phyloP scores from a whole-genome alignment of 495 filamentous ascomycete genomes.

The Podospora appendiculata region DNA sequence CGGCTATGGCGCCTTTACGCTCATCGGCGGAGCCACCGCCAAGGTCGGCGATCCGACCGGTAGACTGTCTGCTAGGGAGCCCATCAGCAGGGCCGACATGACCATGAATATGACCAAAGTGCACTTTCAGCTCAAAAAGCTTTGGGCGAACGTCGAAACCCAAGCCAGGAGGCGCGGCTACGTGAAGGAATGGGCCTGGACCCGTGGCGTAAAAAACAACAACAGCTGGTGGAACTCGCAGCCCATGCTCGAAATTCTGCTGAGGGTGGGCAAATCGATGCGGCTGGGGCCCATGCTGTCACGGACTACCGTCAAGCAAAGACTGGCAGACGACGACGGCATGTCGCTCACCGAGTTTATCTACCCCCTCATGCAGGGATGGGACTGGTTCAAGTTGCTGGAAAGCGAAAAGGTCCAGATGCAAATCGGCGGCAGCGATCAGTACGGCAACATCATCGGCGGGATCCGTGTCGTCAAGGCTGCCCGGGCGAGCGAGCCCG shows the following conservation, averaged over 20 bases:
- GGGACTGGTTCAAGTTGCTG: conserved; percentile 91
- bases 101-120: conserved; percentile 68
- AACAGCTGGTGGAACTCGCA: conserved; percentile 67
- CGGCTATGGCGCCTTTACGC: conserved; percentile 63
- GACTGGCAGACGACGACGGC: conserved; percentile 71
- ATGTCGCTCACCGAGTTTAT: conserved; percentile 92
- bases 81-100: conserved; percentile 44
- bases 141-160: conserved; percentile 64
- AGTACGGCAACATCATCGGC: conserved; percentile 92
- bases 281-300: conserved; percentile 80
- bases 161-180: conserved; percentile 57
- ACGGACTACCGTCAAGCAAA: conserved; percentile 81
- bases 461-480: conserved; percentile 79
- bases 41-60: conserved; percentile 85
- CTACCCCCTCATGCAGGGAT: conserved; percentile 91
- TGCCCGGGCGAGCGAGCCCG: conserved; percentile 48
- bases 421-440: conserved; percentile 91
- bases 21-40: conserved; percentile 81
- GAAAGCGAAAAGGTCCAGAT: conserved; percentile 52
- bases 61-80: conserved; percentile 58
- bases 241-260: conserved; percentile 63
- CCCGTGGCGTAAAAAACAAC: conserved; percentile 65
- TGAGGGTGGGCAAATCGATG: conserved; percentile 60
- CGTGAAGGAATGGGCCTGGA: conserved; percentile 52
- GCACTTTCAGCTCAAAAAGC: conserved; percentile 68